Percentiles rank a stretch among this genome's conserved stretches.
phyloP scores from a whole-genome alignment of 129 eudicot species.

The Tagetes erecta region DNA sequence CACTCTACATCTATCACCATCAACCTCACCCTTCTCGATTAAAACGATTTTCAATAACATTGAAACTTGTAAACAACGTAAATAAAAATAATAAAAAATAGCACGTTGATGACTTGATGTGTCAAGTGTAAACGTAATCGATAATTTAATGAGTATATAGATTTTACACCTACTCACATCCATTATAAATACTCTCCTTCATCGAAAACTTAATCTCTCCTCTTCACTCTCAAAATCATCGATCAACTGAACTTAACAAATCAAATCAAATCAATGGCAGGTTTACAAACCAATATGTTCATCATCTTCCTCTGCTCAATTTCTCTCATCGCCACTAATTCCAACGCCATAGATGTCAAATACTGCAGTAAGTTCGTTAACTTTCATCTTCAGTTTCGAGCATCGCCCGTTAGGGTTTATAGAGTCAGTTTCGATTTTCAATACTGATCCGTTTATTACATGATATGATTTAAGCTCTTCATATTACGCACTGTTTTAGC shows the following conservation, averaged over 20 bases:
- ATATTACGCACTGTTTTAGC: not conserved
- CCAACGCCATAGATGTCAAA: constrained; percentile 46
- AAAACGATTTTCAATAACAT: too few species aligned
- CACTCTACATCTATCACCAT: too few species aligned
- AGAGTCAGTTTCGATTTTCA: not conserved
- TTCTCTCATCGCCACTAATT: constrained; percentile 28
- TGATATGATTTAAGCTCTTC: not conserved
- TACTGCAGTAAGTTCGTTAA: constrained; percentile 50
- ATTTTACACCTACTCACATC: constrained; percentile 24
- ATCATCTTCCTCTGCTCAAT: constrained; percentile 27
- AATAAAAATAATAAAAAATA: too few species aligned
- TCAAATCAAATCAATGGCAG: constrained; percentile 33
- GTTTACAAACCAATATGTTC: constrained; percentile 29
- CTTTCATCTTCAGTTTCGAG: not conserved
- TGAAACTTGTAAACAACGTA: too few species aligned
- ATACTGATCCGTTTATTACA: not conserved
- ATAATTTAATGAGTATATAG: not conserved
- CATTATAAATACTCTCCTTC: constrained; percentile 12
- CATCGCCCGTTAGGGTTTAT: constrained; percentile 18
- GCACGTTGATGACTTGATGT: too few species aligned
- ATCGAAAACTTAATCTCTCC: constrained; percentile 1
- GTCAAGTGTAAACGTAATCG: too few species aligned
- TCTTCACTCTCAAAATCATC: constrained; percentile 10
- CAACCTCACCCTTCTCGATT: too few species aligned
- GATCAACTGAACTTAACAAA: not conserved